These are phyloP conservation scores for Xylaria sp. DNA, from an alignment of 2,329 filamentous ascomycete genomes.

Conservation along the genomic window DNA sequence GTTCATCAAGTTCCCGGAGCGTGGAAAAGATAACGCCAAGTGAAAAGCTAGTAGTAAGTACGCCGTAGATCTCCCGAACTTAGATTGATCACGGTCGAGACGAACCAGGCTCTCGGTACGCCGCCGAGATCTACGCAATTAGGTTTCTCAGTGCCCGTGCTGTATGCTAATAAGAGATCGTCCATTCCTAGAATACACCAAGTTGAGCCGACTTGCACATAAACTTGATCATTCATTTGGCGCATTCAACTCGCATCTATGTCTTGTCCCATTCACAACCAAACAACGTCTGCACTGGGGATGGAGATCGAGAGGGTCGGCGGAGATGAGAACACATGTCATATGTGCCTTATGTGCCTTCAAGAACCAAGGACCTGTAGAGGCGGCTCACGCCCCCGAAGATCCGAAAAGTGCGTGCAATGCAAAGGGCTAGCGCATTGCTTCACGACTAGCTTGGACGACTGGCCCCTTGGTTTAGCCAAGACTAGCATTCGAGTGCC, in stretches of 20 bases:
- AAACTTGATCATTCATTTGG: not conserved
- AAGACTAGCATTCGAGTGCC: constrained; percentile 18
- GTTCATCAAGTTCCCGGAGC: constrained; percentile 3
- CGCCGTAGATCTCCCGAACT: constrained; percentile 16
- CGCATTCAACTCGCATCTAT: not conserved
- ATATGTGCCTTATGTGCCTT: not conserved
- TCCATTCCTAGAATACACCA: not conserved
- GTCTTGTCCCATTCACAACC: not conserved
- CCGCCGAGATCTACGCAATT: constrained; percentile 10
- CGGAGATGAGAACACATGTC: constrained; percentile 1
- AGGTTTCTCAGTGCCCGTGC: not conserved
- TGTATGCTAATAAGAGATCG: constrained; percentile 9
- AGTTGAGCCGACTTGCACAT: not conserved
- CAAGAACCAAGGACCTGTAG: not conserved
- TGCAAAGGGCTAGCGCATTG: not conserved
- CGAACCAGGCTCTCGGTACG: constrained; percentile 22
- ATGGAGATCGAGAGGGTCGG: no score
- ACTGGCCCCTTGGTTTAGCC: not conserved
- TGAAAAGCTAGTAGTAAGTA: not conserved
- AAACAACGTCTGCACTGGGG: not conserved
- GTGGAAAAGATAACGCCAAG: not conserved
- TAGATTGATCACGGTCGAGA: constrained; percentile 1
- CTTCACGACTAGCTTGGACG: not conserved
- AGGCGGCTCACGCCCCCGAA: constrained; percentile 31
- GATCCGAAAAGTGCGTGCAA: constrained; percentile 23